Evolutionary conservation across 768 basidiomycete genomes (phyloP).

Genomic region (Boletus coccyginus): DNA sequence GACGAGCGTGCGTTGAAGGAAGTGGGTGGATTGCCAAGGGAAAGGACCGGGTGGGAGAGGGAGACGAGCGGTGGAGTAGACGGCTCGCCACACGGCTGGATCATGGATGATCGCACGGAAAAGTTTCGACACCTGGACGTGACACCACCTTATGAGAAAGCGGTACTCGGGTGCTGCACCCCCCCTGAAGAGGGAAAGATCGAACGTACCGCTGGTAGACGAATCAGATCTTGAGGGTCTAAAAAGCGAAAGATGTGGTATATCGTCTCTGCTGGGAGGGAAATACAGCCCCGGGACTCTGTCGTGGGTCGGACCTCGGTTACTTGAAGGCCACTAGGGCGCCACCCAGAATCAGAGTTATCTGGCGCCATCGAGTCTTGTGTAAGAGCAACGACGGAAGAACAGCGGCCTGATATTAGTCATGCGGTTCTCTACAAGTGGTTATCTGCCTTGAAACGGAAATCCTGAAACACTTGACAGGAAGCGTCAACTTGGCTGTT

Average conservation of each 20-base stretch:
- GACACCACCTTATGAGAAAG: background rate
- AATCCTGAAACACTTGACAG: background rate
- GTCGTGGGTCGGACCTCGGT: background rate
- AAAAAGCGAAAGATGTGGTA: slow-evolving; percentile 5
- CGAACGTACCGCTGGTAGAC: slow-evolving; percentile 12
- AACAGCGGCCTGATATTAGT: background rate
- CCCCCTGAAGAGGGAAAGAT: no score
- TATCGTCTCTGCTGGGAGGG: slow-evolving; percentile 19
- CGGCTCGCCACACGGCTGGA: slow-evolving; percentile 10
- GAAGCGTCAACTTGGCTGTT: no score
- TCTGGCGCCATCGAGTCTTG: slow-evolving; percentile 9
- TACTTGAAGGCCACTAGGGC: background rate
- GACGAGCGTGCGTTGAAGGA: slow-evolving; percentile 19
- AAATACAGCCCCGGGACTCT: background rate
- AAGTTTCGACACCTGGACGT: slow-evolving; percentile 14
- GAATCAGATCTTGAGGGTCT: slow-evolving; percentile 12
- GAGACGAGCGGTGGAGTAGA: slow-evolving; percentile 8
- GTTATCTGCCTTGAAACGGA: background rate
- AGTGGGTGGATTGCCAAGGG: slow-evolving; percentile 17
- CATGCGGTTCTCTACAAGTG: background rate
- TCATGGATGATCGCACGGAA: slow-evolving; percentile 12
- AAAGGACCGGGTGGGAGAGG: slow-evolving; percentile 21
- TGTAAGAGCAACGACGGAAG: background rate
- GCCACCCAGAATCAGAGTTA: background rate
- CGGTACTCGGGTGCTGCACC: no score